Conservation (phyloP, 805 yeast species). For the Teunomyces barrocoloradensis region DNA sequence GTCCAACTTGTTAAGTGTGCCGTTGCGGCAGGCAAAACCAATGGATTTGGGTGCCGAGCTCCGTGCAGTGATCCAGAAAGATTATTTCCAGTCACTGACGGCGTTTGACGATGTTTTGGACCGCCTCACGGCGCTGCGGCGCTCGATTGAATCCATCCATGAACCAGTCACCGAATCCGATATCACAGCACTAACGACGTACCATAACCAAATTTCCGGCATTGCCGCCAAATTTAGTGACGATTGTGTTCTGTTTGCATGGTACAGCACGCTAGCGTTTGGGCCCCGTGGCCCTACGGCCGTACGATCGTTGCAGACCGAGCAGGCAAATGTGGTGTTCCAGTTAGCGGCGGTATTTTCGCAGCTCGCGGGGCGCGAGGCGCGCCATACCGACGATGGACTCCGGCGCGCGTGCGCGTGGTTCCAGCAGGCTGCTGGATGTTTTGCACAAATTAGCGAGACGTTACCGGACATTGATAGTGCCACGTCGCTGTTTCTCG, state of each 20-base stretch:
- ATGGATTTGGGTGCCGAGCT: constrained; percentile 40
- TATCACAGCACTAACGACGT: too few relatives aligned
- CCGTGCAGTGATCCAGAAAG: constrained; percentile 45
- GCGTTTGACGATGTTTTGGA: constrained; percentile 36
- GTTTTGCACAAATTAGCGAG: constrained; percentile 42
- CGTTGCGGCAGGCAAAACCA: constrained; percentile 46
- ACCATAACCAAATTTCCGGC: too few relatives aligned
- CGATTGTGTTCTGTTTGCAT: constrained; percentile 58
- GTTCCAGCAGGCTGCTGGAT: constrained; percentile 74
- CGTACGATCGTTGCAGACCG: constrained; percentile 52
- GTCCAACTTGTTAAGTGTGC: constrained; percentile 47
- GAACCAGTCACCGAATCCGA: too few relatives aligned
- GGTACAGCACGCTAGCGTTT: constrained; percentile 71
- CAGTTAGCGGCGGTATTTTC: constrained; percentile 69
- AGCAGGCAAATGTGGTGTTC: constrained; percentile 59
- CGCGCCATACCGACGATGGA: constrained; percentile 49
- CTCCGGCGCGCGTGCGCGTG: constrained; percentile 59
- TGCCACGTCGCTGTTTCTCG: constrained; percentile 51
- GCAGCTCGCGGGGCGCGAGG: constrained; percentile 48
- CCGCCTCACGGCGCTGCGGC: constrained; percentile 44
- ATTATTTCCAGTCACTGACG: constrained; percentile 40
- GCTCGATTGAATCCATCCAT: constrained; percentile 29
- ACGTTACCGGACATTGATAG: constrained; percentile 42
- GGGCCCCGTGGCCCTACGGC: constrained; percentile 48
- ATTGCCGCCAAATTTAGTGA: constrained; percentile 60